Evolutionary conservation across 306 rosid species (phyloP).

Genomic region (Amphicarpaea edgeworthii): DNA sequence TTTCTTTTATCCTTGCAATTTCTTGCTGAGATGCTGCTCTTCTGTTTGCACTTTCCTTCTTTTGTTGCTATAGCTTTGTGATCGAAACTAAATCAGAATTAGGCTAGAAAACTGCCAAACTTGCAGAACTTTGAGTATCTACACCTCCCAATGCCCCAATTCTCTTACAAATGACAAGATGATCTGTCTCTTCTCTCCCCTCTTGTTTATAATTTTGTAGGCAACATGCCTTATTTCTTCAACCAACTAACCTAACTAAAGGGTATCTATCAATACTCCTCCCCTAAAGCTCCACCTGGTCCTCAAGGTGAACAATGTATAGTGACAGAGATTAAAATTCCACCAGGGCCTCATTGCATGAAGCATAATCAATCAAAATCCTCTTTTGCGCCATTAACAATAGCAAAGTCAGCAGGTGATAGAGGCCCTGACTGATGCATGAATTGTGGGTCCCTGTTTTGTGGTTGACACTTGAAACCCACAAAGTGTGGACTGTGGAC

Average conservation of each 20-base stretch:
- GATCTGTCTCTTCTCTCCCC: background rate
- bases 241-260: background rate
- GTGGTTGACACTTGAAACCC: background rate
- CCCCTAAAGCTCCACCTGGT: background rate
- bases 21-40: conserved; percentile 32
- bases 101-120: background rate
- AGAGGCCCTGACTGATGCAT: background rate
- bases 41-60: conserved; percentile 14
- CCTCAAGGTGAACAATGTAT: background rate
- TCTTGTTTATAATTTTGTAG: background rate
- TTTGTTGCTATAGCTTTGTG: conserved; percentile 26
- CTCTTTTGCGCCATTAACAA: background rate
- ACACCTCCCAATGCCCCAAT: background rate
- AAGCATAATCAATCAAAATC: background rate
- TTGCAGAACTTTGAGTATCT: conserved; percentile 2
- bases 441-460: background rate
- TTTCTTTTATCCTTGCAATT: conserved; percentile 15
- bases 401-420: background rate
- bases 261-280: background rate
- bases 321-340: background rate
- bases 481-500: background rate
- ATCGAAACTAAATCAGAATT: background rate
- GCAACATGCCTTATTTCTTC: background rate
- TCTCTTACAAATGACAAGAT: background rate
- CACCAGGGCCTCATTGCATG: background rate